Evolutionary conservation across 768 basidiomycete species (phyloP).

Genomic region (Pleurotus salmoneostramineus): DNA sequence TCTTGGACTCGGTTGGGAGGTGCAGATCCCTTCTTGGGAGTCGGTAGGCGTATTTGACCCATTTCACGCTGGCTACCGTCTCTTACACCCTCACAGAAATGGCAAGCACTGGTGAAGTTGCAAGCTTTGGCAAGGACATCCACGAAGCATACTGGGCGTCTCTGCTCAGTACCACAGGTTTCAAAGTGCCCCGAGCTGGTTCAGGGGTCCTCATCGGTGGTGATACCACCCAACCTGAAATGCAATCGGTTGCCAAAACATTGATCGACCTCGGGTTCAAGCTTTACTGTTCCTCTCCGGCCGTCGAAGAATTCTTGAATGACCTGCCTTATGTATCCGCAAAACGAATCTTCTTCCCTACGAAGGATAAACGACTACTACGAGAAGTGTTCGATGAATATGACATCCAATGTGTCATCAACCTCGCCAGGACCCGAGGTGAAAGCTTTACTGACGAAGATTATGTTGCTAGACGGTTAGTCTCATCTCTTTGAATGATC

Average conservation of each 20-base stretch:
- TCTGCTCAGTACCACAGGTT: constrained; percentile 91
- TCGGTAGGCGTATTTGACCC: constrained; percentile 52
- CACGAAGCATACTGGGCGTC: constrained; percentile 97
- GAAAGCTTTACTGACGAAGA: constrained; percentile 82
- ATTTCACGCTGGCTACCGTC: neutral
- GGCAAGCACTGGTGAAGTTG: constrained; percentile 98
- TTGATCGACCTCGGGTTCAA: constrained; percentile 90
- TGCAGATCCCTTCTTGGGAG: constrained; percentile 95
- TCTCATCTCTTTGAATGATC: constrained; percentile 11
- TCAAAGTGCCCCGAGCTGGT: constrained; percentile 81
- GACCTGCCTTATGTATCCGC: constrained; percentile 70
- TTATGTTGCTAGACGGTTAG: constrained; percentile 89
- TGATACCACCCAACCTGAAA: constrained; percentile 83
- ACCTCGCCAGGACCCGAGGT: constrained; percentile 81
- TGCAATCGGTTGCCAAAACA: constrained; percentile 75
- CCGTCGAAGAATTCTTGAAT: constrained; percentile 81
- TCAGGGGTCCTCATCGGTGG: constrained; percentile 94
- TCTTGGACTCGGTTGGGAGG: constrained; percentile 96
- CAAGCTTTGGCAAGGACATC: constrained; percentile 89
- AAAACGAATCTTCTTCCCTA: constrained; percentile 94
- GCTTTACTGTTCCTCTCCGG: constrained; percentile 81
- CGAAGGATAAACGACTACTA: constrained; percentile 92
- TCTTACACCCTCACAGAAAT: constrained; percentile 59
- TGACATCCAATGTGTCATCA: constrained; percentile 93
- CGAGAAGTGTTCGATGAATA: constrained; percentile 92